A percentile compares a stretch with the other conserved stretches of the same genome.
Evolutionary conservation across 2,329 filamentous ascomycete species (phyloP).

Genomic region (Sphaerulina vaccinii): DNA sequence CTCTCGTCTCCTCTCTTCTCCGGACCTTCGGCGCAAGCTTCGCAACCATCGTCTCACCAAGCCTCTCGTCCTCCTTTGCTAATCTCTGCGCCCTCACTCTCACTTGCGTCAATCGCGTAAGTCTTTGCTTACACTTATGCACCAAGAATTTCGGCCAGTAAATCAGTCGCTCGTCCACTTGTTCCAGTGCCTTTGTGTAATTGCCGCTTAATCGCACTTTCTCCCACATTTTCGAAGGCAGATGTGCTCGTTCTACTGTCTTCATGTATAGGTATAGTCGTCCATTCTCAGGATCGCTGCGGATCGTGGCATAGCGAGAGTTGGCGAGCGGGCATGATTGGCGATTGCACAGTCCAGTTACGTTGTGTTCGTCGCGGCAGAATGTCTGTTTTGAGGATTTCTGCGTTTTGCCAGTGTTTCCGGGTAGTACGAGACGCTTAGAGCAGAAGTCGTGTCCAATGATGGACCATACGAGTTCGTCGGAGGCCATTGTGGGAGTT

Average conservation of each 20-base stretch:
- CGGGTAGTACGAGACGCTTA: conserved; percentile 76
- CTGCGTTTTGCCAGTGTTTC: conserved; percentile 44
- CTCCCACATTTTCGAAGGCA: conserved; percentile 93
- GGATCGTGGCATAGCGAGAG: conserved; percentile 87
- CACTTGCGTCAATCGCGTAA: conserved; percentile 90
- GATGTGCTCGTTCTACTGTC: conserved; percentile 81
- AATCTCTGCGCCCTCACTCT: conserved; percentile 73
- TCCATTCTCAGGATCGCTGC: conserved; percentile 75
- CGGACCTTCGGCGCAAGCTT: conserved; percentile 87
- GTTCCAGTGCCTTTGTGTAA: conserved; percentile 83
- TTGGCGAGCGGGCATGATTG: conserved; percentile 91
- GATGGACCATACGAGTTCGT: conserved; percentile 97
- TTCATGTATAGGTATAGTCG: conserved; percentile 96
- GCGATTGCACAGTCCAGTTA: conserved; percentile 69
- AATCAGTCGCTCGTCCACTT: conserved; percentile 80
- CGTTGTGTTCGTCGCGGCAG: conserved; percentile 73
- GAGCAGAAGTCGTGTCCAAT: conserved; percentile 95
- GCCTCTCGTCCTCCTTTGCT: conserved; percentile 81
- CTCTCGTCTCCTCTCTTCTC: conserved; percentile 48
- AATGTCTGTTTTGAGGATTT: conserved; percentile 83
- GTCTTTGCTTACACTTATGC: conserved; percentile 94
- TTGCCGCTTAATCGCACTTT: conserved; percentile 85
- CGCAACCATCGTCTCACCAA: conserved; percentile 85
- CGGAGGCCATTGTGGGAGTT: conserved; percentile 67
- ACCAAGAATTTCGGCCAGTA: conserved; percentile 94